Evolutionary conservation across 2,329 filamentous ascomycete species (phyloP).

Genomic region (Truncatella angustata): DNA sequence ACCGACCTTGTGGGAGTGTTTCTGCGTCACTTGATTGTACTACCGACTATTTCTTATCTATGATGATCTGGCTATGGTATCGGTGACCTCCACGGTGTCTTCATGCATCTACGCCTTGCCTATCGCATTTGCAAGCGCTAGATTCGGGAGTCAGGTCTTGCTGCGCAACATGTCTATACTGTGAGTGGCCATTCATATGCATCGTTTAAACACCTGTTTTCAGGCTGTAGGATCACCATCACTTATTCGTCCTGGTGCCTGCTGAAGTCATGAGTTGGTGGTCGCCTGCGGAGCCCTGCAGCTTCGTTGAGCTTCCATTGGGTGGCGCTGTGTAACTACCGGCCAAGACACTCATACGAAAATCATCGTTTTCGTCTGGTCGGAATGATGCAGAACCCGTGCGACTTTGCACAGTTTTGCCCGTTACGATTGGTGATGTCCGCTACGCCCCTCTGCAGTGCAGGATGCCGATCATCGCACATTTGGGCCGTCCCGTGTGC

Average conservation of each 20-base stretch:
- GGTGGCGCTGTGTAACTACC: slow-evolving; percentile 17
- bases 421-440: not conserved
- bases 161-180: not conserved
- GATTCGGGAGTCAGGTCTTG: not conserved
- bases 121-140: not conserved
- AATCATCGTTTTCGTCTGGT: slow-evolving; percentile 28
- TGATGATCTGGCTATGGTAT: not conserved
- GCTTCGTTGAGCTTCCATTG: slow-evolving; percentile 19
- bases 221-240: too few relatives aligned
- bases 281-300: slow-evolving; percentile 19
- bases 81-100: not conserved
- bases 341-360: slow-evolving; percentile 24
- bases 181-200: not conserved
- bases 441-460: not conserved
- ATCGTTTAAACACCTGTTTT: too few relatives aligned
- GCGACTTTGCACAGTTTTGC: slow-evolving; percentile 20
- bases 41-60: not conserved
- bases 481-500: too few relatives aligned
- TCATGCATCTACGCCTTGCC: not conserved
- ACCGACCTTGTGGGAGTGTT: not conserved
- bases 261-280: too few relatives aligned
- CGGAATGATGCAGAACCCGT: slow-evolving; percentile 28
- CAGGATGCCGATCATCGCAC: too few relatives aligned
- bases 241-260: too few relatives aligned
- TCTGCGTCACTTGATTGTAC: not conserved